Conservation (phyloP, 345 rosid genomes). For the Brassica napus region DNA sequence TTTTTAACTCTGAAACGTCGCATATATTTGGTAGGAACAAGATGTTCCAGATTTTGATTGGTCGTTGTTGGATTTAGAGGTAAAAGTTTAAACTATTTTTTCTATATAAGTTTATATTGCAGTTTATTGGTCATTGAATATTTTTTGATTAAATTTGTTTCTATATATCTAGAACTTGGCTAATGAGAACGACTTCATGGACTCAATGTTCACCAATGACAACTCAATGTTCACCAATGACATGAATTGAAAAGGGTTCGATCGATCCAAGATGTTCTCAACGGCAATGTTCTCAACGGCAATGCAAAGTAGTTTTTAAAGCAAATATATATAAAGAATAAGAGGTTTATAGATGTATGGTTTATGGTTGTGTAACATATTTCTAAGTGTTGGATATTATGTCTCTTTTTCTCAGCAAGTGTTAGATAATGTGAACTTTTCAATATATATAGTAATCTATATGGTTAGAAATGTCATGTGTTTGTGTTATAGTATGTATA, state of each 20-base stretch:
- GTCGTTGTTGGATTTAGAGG: conserved; percentile 25
- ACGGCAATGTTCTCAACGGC: not conserved
- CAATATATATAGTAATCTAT: conserved; percentile 4
- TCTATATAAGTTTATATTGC: not conserved
- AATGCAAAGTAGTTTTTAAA: not conserved
- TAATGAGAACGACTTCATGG: conserved; percentile 18
- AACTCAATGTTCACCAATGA: conserved; percentile 24
- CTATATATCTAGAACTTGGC: conserved; percentile 20
- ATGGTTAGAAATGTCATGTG: not conserved
- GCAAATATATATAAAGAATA: not conserved
- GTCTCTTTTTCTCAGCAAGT: not conserved
- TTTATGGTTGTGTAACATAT: conserved; percentile 20
- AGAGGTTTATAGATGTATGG: not conserved
- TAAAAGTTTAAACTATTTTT: not conserved
- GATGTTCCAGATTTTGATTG: conserved; percentile 22
- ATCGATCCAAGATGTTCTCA: conserved; percentile 17
- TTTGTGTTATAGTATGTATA: not conserved
- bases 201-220: conserved; percentile 26
- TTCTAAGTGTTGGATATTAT: conserved; percentile 9
- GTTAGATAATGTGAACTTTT: conserved; percentile 11
- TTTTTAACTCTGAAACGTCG: not conserved
- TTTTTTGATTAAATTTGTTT: not conserved
- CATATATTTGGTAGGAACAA: conserved; percentile 21
- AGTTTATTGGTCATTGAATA: not conserved
- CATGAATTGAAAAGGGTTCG: conserved; percentile 25